Evolutionary conservation across 1,139 yeast genomes (phyloP).

Genomic region (Lipomyces yarrowii): DNA sequence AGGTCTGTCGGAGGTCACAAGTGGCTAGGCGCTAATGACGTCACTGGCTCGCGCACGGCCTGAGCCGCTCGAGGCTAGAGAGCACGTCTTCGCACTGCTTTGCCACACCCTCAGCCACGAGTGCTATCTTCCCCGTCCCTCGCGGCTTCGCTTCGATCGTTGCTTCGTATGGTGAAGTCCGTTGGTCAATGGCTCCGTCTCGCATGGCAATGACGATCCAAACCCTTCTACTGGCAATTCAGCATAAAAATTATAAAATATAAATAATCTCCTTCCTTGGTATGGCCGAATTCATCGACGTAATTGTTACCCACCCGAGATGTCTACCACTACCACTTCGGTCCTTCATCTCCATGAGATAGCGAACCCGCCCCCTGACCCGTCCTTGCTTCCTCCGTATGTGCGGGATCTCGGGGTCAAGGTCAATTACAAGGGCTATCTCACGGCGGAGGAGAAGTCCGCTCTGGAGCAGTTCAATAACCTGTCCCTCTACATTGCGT

Average conservation of each 20-base stretch:
- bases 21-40: background rate
- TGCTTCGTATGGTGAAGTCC: background rate
- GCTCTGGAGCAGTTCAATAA: conserved; percentile 30
- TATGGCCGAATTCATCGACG: no score
- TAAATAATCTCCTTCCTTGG: no score
- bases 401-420: conserved; percentile 29
- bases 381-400: conserved; percentile 32
- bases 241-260: background rate
- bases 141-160: background rate
- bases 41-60: background rate
- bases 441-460: conserved; percentile 29
- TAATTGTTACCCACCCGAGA: background rate
- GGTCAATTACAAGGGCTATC: conserved; percentile 21
- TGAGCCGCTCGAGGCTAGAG: background rate
- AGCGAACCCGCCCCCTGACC: conserved; percentile 33
- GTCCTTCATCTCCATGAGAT: conserved; percentile 15
- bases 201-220: background rate
- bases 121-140: background rate
- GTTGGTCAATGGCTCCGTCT: background rate
- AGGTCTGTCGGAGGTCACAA: no score
- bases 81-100: background rate
- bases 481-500: conserved; percentile 32
- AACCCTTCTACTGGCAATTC: background rate
- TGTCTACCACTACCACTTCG: conserved; percentile 4
- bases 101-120: background rate